Evolutionary conservation across 1,284 basidiomycete genomes (phyloP).

Genomic region (Phylloboletellus chloephorus): DNA sequence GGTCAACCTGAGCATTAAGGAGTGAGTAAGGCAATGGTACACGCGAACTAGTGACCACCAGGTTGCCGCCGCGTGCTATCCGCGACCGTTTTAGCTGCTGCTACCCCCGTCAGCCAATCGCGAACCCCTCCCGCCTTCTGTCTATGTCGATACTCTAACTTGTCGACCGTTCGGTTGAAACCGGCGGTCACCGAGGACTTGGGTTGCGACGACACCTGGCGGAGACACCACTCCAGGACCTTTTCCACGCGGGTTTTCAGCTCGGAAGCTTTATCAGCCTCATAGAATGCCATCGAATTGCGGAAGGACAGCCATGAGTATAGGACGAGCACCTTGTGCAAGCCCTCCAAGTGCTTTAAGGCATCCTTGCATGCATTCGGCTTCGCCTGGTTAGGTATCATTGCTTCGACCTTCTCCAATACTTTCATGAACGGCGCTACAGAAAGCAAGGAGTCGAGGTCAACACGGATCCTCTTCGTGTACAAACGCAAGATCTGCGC

Average conservation of each 20-base stretch:
- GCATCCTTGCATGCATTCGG: conserved; percentile 22
- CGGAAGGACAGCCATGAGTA: conserved; percentile 89
- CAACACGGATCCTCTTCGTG: conserved; percentile 33
- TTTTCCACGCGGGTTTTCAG: conserved; percentile 66
- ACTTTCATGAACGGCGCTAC: conserved; percentile 39
- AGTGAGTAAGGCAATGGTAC: conserved; percentile 6
- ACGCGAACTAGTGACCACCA: no score
- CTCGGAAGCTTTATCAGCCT: conserved; percentile 45
- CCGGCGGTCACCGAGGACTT: not conserved
- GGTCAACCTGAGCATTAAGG: not conserved
- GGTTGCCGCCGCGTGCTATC: conserved; percentile 8
- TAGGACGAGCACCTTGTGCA: conserved; percentile 77
- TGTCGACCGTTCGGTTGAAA: not conserved
- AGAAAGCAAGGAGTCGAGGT: conserved; percentile 31
- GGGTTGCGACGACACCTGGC: conserved; percentile 32
- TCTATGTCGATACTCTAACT: conserved; percentile 20
- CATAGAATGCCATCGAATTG: conserved; percentile 68
- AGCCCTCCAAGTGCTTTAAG: conserved; percentile 60
- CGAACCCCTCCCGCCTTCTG: conserved; percentile 6
- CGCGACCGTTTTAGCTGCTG: conserved; percentile 18
- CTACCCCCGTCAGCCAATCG: conserved; percentile 20
- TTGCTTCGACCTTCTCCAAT: conserved; percentile 41
- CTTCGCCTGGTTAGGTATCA: conserved; percentile 11
- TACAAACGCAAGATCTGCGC: conserved; percentile 36
- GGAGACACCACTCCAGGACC: conserved; percentile 63